Base-by-base conservation (phyloP, 257 asterid genomes). In the Gynochthodes officinalis region DNA sequence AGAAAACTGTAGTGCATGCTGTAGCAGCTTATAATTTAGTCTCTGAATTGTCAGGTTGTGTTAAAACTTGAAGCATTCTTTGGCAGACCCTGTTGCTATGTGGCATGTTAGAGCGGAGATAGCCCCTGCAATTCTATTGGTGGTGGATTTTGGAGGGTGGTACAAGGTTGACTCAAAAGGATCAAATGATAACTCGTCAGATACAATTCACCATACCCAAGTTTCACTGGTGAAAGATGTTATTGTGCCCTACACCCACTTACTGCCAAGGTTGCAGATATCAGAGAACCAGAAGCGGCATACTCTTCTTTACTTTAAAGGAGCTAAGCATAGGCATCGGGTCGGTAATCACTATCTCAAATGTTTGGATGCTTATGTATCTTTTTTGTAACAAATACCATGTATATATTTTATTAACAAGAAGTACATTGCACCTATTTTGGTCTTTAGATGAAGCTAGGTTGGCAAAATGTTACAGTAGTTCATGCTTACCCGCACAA, bases 1-100 rank as follows among this genome's bases (percentile, higher is more conserved):
- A 23, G 32, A 21, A 33, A 23, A 2, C 8, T 75, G 77, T 69
- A 58, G 64, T 61, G 84, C 82, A 54, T 82, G 89, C 79, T 59
- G 74, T 84, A 82, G 83, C 75, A 75, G 84, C 90, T 86, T 90
- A 89, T 90, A 77, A 44, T 86, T 70, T 57, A 89, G 93, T 81
- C 82, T 89, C 81, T 90, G 88, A 83, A 82, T 78, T 86, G 94
- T 80, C 97, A 90, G 96, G 97, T 83, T 88, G 71, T 87, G 83
- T 86, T 90, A 90, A 86, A 90, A 83, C 86, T 89, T 93, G 97
- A 89, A 90, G 96, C 93, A 80, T 89, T 91, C 86, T 90, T 89
- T 93, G 98, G 95, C 98, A 93, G 97, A 93, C 96, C 98, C 98
- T 75, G 94, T 91, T 78, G 92, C 98, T 39, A 84, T 93, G 96